Conservation (phyloP, 805 yeast species). For the Yamadazyma ubonensis region DNA sequence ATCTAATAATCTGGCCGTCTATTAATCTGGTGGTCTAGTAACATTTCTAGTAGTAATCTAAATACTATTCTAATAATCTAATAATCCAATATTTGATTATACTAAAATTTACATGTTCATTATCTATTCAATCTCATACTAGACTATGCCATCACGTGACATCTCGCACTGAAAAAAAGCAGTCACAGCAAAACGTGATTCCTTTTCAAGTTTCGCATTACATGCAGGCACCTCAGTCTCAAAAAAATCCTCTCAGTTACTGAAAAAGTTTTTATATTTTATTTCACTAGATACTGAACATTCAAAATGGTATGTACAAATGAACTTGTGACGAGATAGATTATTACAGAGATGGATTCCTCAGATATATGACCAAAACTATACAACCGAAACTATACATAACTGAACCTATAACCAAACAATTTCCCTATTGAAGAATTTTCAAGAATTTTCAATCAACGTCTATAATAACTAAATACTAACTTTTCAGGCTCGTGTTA, state of each 20-base stretch:
- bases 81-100: too few relatives aligned
- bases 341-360: neutral
- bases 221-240: conserved; percentile 8
- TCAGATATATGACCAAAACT: neutral
- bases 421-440: too few relatives aligned
- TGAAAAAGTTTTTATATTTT: conserved; percentile 10
- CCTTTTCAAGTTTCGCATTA: neutral
- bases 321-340: neutral
- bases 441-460: too few relatives aligned
- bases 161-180: conserved; percentile 7
- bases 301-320: conserved; percentile 13
- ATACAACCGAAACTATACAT: neutral
- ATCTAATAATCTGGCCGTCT: too few relatives aligned
- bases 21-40: too few relatives aligned
- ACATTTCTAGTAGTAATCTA: too few relatives aligned
- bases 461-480: too few relatives aligned
- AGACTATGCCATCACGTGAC: neutral
- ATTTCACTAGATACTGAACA: conserved; percentile 8
- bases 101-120: conserved; percentile 19
- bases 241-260: conserved; percentile 6
- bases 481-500: conserved; percentile 91
- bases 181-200: conserved; percentile 10
- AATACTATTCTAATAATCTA: too few relatives aligned
- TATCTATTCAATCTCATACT: neutral
- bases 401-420: too few relatives aligned